Base-by-base conservation (phyloP, 192 early-diverging fungal species). In the Mortierella hygrophila region DNA sequence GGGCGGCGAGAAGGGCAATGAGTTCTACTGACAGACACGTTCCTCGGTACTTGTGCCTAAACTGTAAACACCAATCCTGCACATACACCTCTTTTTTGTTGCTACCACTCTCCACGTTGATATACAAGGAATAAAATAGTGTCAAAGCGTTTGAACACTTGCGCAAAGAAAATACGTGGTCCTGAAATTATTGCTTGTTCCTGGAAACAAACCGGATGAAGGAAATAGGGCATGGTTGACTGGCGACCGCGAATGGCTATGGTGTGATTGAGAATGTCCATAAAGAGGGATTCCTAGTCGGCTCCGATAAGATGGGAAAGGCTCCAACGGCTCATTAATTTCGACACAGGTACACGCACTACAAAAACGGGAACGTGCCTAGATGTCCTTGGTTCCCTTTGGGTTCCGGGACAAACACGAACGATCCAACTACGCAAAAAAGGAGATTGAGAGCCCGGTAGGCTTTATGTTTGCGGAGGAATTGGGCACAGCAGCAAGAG, bases 1-100 rank as follows among this genome's bases (percentile, higher is more conserved):
- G 70, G 41, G 32, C 32, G 76, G 37, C 11, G 68, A 42, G 16
- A 71, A 65, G 32, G 76, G 78, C 71, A 87, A 82, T 54, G 89
- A 85, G 63, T 86, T 86, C 54, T 81, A 76, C 47, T 86, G 79
- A 80, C 57, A 54, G 76, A 70, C 60, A 65, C 60, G 60, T 0
- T 65, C 29, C 3, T 35, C 26, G 29, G 11, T 11, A 65, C 60
- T 29, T 32, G 29, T 11, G 0, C 29, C 60, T 4, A 65, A 65
- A 35, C 29, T 65, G 60, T 65, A 32, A 13, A 32, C 26, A 65
- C 4, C 49, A 21, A 52, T 20, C 49, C 13, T 52, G 49, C 20
- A 52, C 18, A 21, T 52, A 52, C 49, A 52, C 5, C 15, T 52
- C 18, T 52, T 5, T 52, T 52, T 52, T 52, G 10, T 46, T 46